Evolutionary conservation across 805 yeast genomes (phyloP).

Genomic region (Cyberlindnera saturnus): DNA sequence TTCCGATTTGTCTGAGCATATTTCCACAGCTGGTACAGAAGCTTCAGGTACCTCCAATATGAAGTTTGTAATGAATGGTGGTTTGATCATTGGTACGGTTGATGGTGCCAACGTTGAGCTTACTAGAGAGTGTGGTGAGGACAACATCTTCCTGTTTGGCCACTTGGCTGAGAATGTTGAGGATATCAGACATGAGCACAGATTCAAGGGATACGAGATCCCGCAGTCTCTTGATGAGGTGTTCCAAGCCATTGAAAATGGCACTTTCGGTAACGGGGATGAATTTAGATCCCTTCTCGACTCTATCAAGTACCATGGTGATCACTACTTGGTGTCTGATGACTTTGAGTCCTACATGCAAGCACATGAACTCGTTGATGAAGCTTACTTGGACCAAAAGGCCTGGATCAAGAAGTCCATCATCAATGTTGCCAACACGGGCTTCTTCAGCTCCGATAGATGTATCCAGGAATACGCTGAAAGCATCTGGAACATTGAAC

Average conservation of each 20-base stretch:
- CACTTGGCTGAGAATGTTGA: conserved; percentile 87
- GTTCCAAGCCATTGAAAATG: conserved; percentile 58
- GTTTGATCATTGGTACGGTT: conserved; percentile 89
- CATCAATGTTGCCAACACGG: conserved; percentile 82
- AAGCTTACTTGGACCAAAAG: conserved; percentile 58
- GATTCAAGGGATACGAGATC: conserved; percentile 45
- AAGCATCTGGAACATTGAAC: conserved; percentile 88
- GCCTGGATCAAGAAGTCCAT: conserved; percentile 77
- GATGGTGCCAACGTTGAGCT: conserved; percentile 97
- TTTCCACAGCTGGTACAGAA: conserved; percentile 95
- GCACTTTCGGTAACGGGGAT: conserved; percentile 62
- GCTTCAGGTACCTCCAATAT: conserved; percentile 95
- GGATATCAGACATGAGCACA: conserved; percentile 71
- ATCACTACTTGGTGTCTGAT: conserved; percentile 79
- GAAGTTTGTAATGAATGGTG: conserved; percentile 94
- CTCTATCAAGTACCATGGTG: conserved; percentile 68
- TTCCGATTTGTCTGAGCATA: conserved; percentile 86
- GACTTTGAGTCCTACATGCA: conserved; percentile 85
- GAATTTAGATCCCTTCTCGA: conserved; percentile 67
- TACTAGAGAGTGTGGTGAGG: conserved; percentile 90
- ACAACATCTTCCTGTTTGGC: conserved; percentile 87
- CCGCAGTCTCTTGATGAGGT: conserved; percentile 60
- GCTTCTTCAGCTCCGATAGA: conserved; percentile 87
- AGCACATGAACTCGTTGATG: conserved; percentile 73
- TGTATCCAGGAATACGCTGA: conserved; percentile 91